Base-by-base conservation (phyloP, 805 yeast genomes). In the Lipomyces japonicus region DNA sequence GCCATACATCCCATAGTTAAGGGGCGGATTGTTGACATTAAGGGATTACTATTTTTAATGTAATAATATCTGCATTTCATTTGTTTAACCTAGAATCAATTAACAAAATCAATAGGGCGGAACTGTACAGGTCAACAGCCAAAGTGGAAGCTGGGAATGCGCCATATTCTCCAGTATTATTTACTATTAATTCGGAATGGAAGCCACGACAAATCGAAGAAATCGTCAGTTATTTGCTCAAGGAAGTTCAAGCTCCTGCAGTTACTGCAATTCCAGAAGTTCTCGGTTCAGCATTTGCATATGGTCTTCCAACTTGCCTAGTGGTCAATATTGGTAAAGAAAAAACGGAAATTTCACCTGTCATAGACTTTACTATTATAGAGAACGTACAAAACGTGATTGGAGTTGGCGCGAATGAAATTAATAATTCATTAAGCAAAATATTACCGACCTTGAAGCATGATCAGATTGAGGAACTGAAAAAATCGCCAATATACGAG, bases 281-380 rank as follows among this genome's bases (percentile, higher is more conserved):
- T 0, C 68, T 88, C 34, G 84, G 87, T 4, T 71, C 88, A 1
- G 72, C 85, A 16, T 89, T 80, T 67, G 91, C 96, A 0, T 75
- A 82, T 64, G 68, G 65, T 21, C 69, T 80, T 9, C 76, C 81
- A 35, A 84, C 81, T 53, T 76, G 89, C 1, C 70, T 84, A 32
- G 84, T 91, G 16, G 79, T 91, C 37, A 95, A 91, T 66, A 75
- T 91, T 41, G 97, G 97, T 18, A 71, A 72, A 55, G 78, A 81
- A 22, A 78, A 82, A 58, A 79, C 89, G 2, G 95, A 88, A 64
- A 73, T 91, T 22, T 74, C 82, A 10, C 93, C 96, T 2, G 78
- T 91, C n/a, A 67, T 85, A 26, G 93, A 86, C 55, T 87, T 79
- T 61, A 80, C 81, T 50, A 75, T 79, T 4, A 69, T 82, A 46